These are phyloP conservation scores for Mangifera indica DNA, from an alignment of 345 rosid species.

Conservation along the genomic window DNA sequence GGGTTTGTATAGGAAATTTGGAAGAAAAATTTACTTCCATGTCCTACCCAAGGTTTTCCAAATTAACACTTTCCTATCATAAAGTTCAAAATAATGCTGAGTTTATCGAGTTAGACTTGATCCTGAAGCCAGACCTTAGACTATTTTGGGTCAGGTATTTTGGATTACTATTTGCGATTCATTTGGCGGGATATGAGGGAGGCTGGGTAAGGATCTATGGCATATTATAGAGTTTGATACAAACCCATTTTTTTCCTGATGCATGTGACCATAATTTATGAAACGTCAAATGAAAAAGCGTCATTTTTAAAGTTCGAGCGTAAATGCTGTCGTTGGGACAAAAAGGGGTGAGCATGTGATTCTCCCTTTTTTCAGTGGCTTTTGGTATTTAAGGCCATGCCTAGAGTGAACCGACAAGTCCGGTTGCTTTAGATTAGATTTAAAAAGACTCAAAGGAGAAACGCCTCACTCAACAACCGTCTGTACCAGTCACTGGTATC, in stretches of 20 bases:
- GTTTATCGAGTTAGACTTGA: slow-evolving; percentile 72
- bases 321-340: too few species aligned
- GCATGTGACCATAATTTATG: too few species aligned
- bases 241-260: too few species aligned
- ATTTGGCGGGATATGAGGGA: slow-evolving; percentile 75
- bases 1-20: too few species aligned
- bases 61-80: too few species aligned
- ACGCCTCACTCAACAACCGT: not conserved
- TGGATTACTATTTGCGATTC: slow-evolving; percentile 15
- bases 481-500: slow-evolving; percentile 5
- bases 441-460: not conserved
- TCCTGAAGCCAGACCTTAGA: slow-evolving; percentile 84
- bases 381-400: not conserved
- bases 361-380: not conserved
- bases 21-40: too few species aligned
- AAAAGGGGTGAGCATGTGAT: too few species aligned
- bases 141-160: slow-evolving; percentile 80
- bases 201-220: slow-evolving; percentile 70
- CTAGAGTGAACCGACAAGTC: not conserved
- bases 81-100: slow-evolving; percentile 87
- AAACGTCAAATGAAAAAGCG: too few species aligned
- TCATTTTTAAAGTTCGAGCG: too few species aligned
- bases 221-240: too few species aligned
- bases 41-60: too few species aligned
- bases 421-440: not conserved